Percentiles rank a stretch among this genome's conserved stretches.
Conservation (phyloP, 345 rosid genomes). For the Lepidium africanum region DNA sequence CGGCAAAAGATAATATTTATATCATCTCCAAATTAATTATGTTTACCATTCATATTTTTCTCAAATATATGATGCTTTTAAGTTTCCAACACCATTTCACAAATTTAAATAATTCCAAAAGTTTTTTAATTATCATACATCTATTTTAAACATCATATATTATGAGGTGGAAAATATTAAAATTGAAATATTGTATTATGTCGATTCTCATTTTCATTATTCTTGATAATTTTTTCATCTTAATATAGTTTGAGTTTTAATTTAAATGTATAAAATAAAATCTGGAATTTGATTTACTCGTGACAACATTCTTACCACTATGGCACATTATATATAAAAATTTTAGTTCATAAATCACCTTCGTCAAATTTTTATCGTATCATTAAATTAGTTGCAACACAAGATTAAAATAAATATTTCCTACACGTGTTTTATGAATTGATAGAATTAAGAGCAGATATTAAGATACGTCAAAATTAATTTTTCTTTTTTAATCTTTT, state of each 20-base stretch:
- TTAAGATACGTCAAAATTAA: not conserved
- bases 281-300: not conserved
- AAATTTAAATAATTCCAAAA: too few species aligned
- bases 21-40: too few species aligned
- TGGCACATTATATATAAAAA: not conserved
- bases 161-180: too few species aligned
- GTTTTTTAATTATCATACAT: too few species aligned
- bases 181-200: too few species aligned
- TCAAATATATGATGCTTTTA: too few species aligned
- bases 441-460: not conserved
- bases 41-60: too few species aligned
- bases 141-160: too few species aligned
- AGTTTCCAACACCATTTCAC: too few species aligned
- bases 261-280: not conserved
- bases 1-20: too few species aligned
- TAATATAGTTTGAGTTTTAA: not conserved
- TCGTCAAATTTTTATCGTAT: not conserved
- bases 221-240: too few species aligned
- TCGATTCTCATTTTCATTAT: too few species aligned
- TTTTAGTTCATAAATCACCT: not conserved
- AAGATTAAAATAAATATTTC: not conserved
- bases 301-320: not conserved
- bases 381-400: not conserved
- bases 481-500: not conserved
- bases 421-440: not conserved